Conservation (phyloP, 2,329 filamentous ascomycete genomes). For the Xylaria sp. region DNA sequence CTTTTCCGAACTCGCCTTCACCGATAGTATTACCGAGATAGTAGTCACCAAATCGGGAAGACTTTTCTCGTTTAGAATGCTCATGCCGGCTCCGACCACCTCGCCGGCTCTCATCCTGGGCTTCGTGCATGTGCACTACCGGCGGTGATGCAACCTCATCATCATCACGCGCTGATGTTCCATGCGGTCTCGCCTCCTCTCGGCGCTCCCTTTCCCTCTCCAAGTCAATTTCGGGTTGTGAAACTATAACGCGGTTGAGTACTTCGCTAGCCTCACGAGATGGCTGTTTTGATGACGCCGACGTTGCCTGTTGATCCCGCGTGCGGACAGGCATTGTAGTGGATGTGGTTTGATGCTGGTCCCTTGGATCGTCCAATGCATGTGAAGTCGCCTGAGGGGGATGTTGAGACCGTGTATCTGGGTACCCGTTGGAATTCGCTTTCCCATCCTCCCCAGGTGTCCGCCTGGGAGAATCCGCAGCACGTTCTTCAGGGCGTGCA, state of each 20-base stretch:
- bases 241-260: constrained; percentile 77
- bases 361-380: constrained; percentile 47
- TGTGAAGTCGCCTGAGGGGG: constrained; percentile 48
- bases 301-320: constrained; percentile 46
- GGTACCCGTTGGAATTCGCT: constrained; percentile 44
- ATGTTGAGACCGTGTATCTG: constrained; percentile 39
- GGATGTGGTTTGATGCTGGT: constrained; percentile 44
- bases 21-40: constrained; percentile 94
- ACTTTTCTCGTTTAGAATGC: constrained; percentile 68
- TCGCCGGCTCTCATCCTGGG: constrained; percentile 53
- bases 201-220: constrained; percentile 74
- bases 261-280: constrained; percentile 80
- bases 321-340: constrained; percentile 54
- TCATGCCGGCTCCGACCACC: constrained; percentile 64
- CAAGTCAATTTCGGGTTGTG: constrained; percentile 75
- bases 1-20: constrained; percentile 98
- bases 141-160: constrained; percentile 51
- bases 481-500: constrained; percentile 52
- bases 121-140: constrained; percentile 50
- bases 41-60: constrained; percentile 92
- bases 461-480: constrained; percentile 50
- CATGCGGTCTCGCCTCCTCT: constrained; percentile 60
- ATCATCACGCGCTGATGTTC: constrained; percentile 39
- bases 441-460: constrained; percentile 44
- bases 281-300: constrained; percentile 62